Evolutionary conservation across 1,284 basidiomycete species (phyloP).

Genomic region (Athelia psychrophila): DNA sequence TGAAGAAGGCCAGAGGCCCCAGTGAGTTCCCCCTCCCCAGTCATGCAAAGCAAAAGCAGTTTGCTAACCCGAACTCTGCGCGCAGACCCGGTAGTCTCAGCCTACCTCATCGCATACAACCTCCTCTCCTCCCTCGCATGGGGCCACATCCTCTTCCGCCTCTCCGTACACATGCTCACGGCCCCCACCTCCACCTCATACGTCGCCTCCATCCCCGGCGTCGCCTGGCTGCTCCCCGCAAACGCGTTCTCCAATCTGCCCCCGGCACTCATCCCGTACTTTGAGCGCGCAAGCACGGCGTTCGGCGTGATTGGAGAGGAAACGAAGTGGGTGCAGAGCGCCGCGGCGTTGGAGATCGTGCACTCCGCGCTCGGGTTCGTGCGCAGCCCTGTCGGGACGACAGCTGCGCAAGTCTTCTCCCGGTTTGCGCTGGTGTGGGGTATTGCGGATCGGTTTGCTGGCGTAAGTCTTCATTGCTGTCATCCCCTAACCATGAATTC

Average conservation of each 20-base stretch:
- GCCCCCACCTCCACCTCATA: conserved; percentile 32
- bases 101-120: conserved; percentile 83
- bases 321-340: conserved; percentile 78
- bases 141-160: conserved; percentile 62
- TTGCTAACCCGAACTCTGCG: neutral
- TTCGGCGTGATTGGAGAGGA: conserved; percentile 57
- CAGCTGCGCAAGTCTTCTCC: conserved; percentile 84
- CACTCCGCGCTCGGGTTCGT: conserved; percentile 86
- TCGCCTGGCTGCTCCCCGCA: conserved; percentile 12
- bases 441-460: conserved; percentile 60
- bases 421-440: conserved; percentile 90
- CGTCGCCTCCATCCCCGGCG: conserved; percentile 30
- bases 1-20: too few relatives aligned
- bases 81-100: conserved; percentile 23
- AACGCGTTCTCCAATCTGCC: conserved; percentile 28
- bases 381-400: conserved; percentile 80
- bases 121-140: conserved; percentile 70
- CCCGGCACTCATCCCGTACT: conserved; percentile 32
- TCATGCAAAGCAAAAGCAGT: too few relatives aligned
- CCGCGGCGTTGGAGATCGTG: conserved; percentile 78
- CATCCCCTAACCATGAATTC: neutral
- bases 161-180: conserved; percentile 46
- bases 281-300: conserved; percentile 45
- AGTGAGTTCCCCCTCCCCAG: too few relatives aligned
- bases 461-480: conserved; percentile 33